Percentiles rank a stretch among this genome's conserved stretches.
phyloP scores from a whole-genome alignment of 2,329 filamentous ascomycete genomes.

The Paraconiothyrium sp. region DNA sequence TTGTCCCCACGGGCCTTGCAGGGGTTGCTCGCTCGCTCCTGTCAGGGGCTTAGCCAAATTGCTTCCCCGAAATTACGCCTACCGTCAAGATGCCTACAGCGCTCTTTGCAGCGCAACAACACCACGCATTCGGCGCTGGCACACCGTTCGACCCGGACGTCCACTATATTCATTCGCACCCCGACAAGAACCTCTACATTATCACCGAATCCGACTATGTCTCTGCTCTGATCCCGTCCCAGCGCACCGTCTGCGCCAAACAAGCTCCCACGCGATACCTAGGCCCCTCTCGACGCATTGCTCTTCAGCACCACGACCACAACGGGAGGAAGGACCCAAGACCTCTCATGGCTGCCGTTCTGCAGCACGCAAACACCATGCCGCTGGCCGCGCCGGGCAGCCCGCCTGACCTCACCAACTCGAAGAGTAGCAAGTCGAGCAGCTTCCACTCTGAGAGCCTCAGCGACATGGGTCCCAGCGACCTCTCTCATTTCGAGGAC shows the following conservation, averaged over 20 bases:
- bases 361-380: conserved; percentile 36
- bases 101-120: conserved; percentile 36
- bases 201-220: conserved; percentile 49
- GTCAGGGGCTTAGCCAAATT: conserved; percentile 42
- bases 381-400: conserved; percentile 67
- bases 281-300: conserved; percentile 34
- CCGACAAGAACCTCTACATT: conserved; percentile 40
- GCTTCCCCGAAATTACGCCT: conserved; percentile 43
- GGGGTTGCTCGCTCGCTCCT: conserved; percentile 30
- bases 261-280: conserved; percentile 12
- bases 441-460: conserved; percentile 83
- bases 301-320: conserved; percentile 19
- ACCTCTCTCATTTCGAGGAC: conserved; percentile 89
- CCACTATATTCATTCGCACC: conserved; percentile 33
- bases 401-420: conserved; percentile 80
- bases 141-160: conserved; percentile 26
- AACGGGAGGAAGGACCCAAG: conserved; percentile 38
- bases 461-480: conserved; percentile 70
- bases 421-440: conserved; percentile 90
- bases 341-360: conserved; percentile 50
- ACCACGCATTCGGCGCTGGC: conserved; percentile 21
- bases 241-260: conserved; percentile 37
- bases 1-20: conserved; percentile 13
- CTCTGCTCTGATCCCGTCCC: conserved; percentile 42
- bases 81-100: conserved; percentile 38